Evolutionary conservation across 2,329 filamentous ascomycete species (phyloP).

Genomic region (Hirsutella thompsonii): DNA sequence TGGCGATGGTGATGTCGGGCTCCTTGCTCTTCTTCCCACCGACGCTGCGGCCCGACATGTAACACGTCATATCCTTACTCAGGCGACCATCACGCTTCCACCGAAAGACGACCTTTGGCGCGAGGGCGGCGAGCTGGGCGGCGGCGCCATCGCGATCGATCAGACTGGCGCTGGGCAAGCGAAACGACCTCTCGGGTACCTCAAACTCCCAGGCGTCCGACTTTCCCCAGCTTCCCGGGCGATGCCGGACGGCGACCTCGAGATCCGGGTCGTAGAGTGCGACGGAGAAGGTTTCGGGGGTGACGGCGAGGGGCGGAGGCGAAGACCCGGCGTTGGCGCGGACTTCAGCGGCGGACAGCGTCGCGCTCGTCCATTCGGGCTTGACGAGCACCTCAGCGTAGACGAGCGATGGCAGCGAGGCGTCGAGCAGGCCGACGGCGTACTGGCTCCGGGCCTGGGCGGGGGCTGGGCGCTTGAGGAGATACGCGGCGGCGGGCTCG

Average conservation of each 20-base stretch:
- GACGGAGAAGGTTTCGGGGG: slow-evolving; percentile 69
- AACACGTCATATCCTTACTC: slow-evolving; percentile 80
- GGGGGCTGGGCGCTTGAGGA: slow-evolving; percentile 60
- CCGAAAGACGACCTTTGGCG: slow-evolving; percentile 69
- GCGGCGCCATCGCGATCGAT: slow-evolving; percentile 53
- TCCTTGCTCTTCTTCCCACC: slow-evolving; percentile 75
- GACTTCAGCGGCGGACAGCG: slow-evolving; percentile 68
- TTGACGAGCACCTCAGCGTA: slow-evolving; percentile 77
- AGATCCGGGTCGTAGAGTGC: slow-evolving; percentile 93
- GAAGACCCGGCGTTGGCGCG: slow-evolving; percentile 55
- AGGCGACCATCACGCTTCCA: slow-evolving; percentile 85
- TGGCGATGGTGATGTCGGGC: slow-evolving; percentile 86
- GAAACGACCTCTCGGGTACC: slow-evolving; percentile 76
- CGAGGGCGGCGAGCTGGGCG: slow-evolving; percentile 28
- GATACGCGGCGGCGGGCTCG: slow-evolving; percentile 67
- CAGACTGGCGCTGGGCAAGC: slow-evolving; percentile 61
- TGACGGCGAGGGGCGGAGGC: slow-evolving; percentile 49
- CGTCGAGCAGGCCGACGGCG: slow-evolving; percentile 73
- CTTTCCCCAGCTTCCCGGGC: slow-evolving; percentile 67
- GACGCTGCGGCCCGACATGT: slow-evolving; percentile 65
- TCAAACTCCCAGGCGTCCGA: slow-evolving; percentile 83
- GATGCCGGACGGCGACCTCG: slow-evolving; percentile 56
- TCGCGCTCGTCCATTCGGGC: slow-evolving; percentile 77
- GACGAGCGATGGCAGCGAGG: slow-evolving; percentile 65
- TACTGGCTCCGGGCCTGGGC: slow-evolving; percentile 70